A percentile compares a stretch with the other conserved stretches of the same genome.
Conservation (phyloP, 768 basidiomycete genomes). For the Mycena sanguinolenta region DNA sequence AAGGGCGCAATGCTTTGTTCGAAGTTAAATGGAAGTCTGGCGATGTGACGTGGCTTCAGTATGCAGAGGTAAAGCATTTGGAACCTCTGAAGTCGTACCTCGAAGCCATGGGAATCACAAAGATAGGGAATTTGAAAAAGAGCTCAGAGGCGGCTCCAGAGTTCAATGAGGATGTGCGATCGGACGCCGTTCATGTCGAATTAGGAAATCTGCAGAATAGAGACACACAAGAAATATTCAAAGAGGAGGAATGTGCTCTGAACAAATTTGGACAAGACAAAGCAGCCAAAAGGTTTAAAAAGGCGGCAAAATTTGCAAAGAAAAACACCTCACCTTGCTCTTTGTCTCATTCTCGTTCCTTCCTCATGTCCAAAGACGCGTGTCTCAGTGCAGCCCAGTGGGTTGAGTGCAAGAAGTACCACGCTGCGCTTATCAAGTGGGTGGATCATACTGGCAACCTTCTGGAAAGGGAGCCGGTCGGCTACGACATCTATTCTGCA, state of each 20-base stretch:
- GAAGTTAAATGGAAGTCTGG: constrained; percentile 36
- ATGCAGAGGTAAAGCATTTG: constrained; percentile 12
- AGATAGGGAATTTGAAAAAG: not conserved
- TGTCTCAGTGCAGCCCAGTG: not conserved
- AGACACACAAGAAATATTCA: no score
- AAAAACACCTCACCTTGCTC: no score
- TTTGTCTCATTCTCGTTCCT: no score
- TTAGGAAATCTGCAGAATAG: no score
- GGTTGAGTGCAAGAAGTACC: not conserved
- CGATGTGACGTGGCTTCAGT: constrained; percentile 33
- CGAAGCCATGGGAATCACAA: constrained; percentile 1
- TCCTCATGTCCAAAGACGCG: not conserved
- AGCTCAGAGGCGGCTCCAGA: not conserved
- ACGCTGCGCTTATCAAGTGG: not conserved
- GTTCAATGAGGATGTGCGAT: constrained; percentile 13
- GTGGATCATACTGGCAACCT: not conserved
- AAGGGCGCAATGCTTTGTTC: constrained; percentile 25
- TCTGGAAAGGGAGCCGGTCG: not conserved
- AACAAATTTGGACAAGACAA: no score
- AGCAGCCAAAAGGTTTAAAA: no score
- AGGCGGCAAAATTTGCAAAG: no score
- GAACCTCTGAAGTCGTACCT: not conserved
- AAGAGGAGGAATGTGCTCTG: no score
- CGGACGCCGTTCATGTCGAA: no score
- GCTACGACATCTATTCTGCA: not conserved